Conservation (phyloP, 192 early-diverging fungal genomes). For the Coemansia sp. region DNA sequence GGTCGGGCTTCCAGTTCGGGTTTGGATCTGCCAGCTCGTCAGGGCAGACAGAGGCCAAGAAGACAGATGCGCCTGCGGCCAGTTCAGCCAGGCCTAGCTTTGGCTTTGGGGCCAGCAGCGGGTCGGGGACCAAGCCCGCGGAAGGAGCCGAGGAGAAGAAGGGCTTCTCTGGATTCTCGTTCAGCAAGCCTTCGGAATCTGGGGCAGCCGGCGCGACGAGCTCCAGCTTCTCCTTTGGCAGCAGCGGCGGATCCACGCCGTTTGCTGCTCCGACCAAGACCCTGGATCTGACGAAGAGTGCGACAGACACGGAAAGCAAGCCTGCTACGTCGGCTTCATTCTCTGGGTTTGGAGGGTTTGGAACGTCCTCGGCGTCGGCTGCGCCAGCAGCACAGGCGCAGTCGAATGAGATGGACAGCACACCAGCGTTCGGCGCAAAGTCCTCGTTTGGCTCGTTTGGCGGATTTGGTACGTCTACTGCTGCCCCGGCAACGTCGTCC, state of each 20-base stretch:
- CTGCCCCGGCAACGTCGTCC: not conserved
- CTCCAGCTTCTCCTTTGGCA: conserved; percentile 7
- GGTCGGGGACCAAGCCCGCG: not conserved
- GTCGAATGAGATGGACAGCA: conserved; percentile 1
- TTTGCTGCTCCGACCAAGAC: conserved; percentile 18
- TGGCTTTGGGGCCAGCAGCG: conserved; percentile 4
- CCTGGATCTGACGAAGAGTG: conserved; percentile 18
- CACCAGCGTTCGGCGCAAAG: not conserved
- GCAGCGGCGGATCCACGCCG: not conserved
- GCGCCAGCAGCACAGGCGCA: not conserved
- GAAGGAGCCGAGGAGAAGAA: not conserved
- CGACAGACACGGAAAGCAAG: not conserved
- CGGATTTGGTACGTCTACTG: not conserved
- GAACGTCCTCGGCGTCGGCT: not conserved
- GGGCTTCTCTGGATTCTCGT: conserved; percentile 7
- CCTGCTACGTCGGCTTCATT: not conserved
- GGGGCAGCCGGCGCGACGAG: not conserved
- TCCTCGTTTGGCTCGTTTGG: conserved; percentile 4
- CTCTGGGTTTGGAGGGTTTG: conserved; percentile 11
- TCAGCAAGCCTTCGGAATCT: conserved; percentile 7
- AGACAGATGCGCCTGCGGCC: not conserved
- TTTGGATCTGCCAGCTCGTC: no score
- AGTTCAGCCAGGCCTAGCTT: conserved; percentile 11
- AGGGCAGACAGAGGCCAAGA: not conserved
- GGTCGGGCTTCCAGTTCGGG: conserved; percentile 8